Evolutionary conservation across 1,139 yeast species (phyloP).

Genomic region (Yamadazyma diospyri): DNA sequence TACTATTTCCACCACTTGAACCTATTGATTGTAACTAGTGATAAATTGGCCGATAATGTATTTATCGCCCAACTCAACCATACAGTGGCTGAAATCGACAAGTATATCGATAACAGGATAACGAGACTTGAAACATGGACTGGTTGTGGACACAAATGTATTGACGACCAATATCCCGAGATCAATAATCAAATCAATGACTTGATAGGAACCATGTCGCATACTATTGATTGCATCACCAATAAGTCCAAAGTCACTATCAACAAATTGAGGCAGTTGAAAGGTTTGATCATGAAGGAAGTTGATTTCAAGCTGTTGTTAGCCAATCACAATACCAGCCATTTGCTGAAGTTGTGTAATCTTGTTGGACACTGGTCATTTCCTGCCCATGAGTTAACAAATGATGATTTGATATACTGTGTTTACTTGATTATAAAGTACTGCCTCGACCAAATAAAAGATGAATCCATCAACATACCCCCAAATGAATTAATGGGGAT

Average conservation of each 20-base stretch:
- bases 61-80: constrained; percentile 21
- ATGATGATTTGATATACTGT: constrained; percentile 65
- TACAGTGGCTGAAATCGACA: constrained; percentile 24
- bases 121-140: constrained; percentile 56
- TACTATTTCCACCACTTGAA: constrained; percentile 45
- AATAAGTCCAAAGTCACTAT: constrained; percentile 23
- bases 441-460: constrained; percentile 35
- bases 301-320: constrained; percentile 38
- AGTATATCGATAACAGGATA: constrained; percentile 35
- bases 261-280: constrained; percentile 21
- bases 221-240: constrained; percentile 23
- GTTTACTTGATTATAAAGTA: constrained; percentile 54
- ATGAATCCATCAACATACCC: constrained; percentile 23
- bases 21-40: constrained; percentile 26
- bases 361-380: constrained; percentile 53
- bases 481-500: constrained; percentile 50
- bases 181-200: constrained; percentile 16
- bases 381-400: constrained; percentile 64
- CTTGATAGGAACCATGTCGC: constrained; percentile 34
- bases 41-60: constrained; percentile 5
- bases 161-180: constrained; percentile 19
- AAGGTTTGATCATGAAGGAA: constrained; percentile 30
- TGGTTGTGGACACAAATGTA: constrained; percentile 29
- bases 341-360: constrained; percentile 30
- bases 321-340: constrained; percentile 21